Percentiles rank a stretch among this genome's conserved stretches.
These are phyloP conservation scores for Puccinia triticina DNA, from an alignment of 1,284 basidiomycete species.

Conservation along the genomic window DNA sequence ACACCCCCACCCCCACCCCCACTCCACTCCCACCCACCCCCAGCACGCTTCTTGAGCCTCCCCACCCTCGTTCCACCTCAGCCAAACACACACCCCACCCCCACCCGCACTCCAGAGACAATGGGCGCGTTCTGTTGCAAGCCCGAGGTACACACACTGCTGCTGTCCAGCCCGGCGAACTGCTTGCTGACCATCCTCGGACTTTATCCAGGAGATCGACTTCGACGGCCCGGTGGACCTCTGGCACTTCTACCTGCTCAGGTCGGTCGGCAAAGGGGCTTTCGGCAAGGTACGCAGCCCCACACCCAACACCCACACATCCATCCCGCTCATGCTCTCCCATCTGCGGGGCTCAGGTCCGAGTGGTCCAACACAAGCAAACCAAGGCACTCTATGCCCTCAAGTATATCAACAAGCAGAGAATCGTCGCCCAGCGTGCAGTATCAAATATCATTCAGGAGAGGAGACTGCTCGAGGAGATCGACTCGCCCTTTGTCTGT, in stretches of 20 bases:
- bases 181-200: not conserved
- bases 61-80: not conserved
- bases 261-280: slow-evolving; percentile 95
- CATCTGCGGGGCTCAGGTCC: slow-evolving; percentile 41
- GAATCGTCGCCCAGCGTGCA: slow-evolving; percentile 86
- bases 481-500: slow-evolving; percentile 86
- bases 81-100: not conserved
- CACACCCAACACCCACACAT: not conserved
- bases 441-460: slow-evolving; percentile 97
- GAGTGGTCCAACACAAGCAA: slow-evolving; percentile 74
- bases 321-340: slow-evolving; percentile 38
- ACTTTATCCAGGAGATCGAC: slow-evolving; percentile 77
- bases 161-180: not conserved
- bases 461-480: slow-evolving; percentile 83
- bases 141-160: slow-evolving; percentile 64
- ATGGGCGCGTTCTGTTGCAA: slow-evolving; percentile 66
- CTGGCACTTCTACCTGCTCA: slow-evolving; percentile 91
- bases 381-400: slow-evolving; percentile 91
- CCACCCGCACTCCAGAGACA: not conserved
- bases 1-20: no score
- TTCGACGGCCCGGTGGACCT: slow-evolving; percentile 96
- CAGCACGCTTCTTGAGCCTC: no score
- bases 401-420: slow-evolving; percentile 96
- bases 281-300: slow-evolving; percentile 80
- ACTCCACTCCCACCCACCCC: no score